A percentile compares a stretch with the other conserved stretches of the same genome.
Evolutionary conservation across 2,329 filamentous ascomycete species (phyloP).

Genomic region (Pseudodiploospora longispora): DNA sequence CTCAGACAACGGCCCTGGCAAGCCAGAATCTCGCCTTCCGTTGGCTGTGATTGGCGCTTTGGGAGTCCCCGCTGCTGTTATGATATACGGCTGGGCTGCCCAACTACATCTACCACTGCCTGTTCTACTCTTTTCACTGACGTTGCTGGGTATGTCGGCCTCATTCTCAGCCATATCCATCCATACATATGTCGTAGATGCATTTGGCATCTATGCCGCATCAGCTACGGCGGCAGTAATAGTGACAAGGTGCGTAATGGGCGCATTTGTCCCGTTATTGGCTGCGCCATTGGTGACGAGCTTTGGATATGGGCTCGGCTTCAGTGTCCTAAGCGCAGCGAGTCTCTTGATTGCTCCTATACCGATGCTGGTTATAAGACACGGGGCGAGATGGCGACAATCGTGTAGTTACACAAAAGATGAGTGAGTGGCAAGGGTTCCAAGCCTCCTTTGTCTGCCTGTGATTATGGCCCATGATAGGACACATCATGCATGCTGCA

Average conservation of each 20-base stretch:
- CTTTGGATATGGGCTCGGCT: conserved; percentile 45
- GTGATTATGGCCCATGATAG: too few relatives aligned
- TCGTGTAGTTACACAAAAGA: neutral
- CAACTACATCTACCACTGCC: conserved; percentile 33
- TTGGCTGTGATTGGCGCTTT: conserved; percentile 39
- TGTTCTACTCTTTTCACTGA: conserved; percentile 34
- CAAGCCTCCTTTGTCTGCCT: too few relatives aligned
- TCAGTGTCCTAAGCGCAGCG: conserved; percentile 35
- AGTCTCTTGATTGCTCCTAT: conserved; percentile 40
- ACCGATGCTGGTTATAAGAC: conserved; percentile 41
- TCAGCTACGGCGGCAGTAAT: conserved; percentile 50
- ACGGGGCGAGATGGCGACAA: conserved; percentile 44
- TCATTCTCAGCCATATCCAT: conserved; percentile 41
- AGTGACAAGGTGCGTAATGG: conserved; percentile 45
- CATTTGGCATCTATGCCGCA: conserved; percentile 46
- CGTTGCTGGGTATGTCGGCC: conserved; percentile 36
- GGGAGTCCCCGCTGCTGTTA: conserved; percentile 35
- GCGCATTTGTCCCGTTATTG: conserved; percentile 48
- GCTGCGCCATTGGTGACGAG: conserved; percentile 37
- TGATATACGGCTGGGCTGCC: conserved; percentile 44
- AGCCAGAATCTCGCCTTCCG: conserved; percentile 48
- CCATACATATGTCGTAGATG: conserved; percentile 49
- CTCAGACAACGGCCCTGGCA: conserved; percentile 29
- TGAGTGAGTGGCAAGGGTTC: too few relatives aligned
- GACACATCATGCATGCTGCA: too few relatives aligned